These are phyloP conservation scores for Macrotyloma uniflorum DNA, from an alignment of 306 rosid species.

Conservation along the genomic window DNA sequence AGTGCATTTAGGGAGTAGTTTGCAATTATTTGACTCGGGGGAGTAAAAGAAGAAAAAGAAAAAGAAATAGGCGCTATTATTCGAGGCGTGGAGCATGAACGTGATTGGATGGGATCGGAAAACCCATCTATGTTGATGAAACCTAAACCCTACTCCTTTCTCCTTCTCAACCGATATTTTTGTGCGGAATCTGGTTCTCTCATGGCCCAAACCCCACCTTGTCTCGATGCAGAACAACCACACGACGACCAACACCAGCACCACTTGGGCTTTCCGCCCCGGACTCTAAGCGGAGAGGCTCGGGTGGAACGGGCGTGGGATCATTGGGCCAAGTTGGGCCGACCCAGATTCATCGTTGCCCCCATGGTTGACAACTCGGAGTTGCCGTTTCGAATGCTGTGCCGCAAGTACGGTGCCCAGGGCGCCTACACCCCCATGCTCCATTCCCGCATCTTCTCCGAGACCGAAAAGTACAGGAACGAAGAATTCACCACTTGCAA, in stretches of 20 bases:
- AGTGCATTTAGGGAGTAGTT: too few relatives aligned
- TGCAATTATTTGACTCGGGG: too few relatives aligned
- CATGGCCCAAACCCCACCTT: conserved; percentile 25
- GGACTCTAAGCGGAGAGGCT: conserved; percentile 54
- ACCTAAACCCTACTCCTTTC: conserved; percentile 46
- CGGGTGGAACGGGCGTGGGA: conserved; percentile 80
- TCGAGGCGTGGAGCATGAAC: conserved; percentile 39
- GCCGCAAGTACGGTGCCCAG: conserved; percentile 85
- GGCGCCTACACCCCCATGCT: conserved; percentile 59
- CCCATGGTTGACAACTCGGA: conserved; percentile 99
- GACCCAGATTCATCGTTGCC: conserved; percentile 83
- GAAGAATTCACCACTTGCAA: conserved; percentile 91
- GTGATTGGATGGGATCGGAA: conserved; percentile 37
- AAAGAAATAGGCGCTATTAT: not conserved
- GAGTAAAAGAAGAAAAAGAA: too few relatives aligned
- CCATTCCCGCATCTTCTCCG: conserved; percentile 52
- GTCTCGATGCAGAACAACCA: conserved; percentile 38
- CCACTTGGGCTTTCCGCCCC: conserved; percentile 37
- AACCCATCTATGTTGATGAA: conserved; percentile 61
- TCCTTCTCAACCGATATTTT: conserved; percentile 23
- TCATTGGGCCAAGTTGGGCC: conserved; percentile 83
- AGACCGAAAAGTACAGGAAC: conserved; percentile 81
- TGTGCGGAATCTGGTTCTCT: not conserved
- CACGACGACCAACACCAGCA: conserved; percentile 39
- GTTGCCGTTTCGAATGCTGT: conserved; percentile 87